These are phyloP conservation scores for Aspergillus heteromorphus DNA, from an alignment of 495 filamentous ascomycete genomes.

Conservation along the genomic window DNA sequence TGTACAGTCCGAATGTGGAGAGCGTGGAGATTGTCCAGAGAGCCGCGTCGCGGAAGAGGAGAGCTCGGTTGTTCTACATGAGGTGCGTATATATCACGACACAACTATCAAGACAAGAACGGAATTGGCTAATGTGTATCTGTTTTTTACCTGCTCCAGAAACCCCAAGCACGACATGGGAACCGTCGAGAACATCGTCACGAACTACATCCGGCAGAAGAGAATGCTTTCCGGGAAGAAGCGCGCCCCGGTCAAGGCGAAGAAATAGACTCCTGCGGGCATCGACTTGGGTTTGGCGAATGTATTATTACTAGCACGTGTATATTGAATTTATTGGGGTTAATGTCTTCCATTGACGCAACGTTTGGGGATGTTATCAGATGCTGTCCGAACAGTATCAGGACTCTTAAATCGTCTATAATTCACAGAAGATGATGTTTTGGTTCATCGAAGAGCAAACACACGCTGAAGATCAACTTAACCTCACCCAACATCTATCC, in stretches of 20 bases:
- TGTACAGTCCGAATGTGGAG: conserved; percentile 81
- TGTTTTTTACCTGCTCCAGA: conserved; percentile 30
- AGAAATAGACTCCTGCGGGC: conserved; percentile 20
- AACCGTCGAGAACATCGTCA: conserved; percentile 65
- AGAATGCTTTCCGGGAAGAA: conserved; percentile 37
- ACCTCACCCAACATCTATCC: not conserved
- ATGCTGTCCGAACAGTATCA: too few relatives aligned
- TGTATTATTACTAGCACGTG: conserved; percentile 36
- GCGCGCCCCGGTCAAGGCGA: conserved; percentile 4
- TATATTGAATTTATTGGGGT: conserved; percentile 21
- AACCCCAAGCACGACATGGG: conserved; percentile 64
- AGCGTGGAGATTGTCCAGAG: conserved; percentile 93
- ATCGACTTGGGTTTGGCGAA: conserved; percentile 23
- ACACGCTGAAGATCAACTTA: too few relatives aligned
- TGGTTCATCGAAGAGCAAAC: too few relatives aligned
- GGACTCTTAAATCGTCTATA: too few relatives aligned
- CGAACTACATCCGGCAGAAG: conserved; percentile 60
- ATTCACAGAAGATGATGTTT: too few relatives aligned
- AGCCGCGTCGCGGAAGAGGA: conserved; percentile 72
- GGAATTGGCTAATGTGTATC: not conserved
- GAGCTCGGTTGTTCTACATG: conserved; percentile 89
- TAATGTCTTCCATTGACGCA: conserved; percentile 10
- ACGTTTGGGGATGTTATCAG: conserved; percentile 4
- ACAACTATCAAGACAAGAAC: not conserved
- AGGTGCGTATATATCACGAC: conserved; percentile 62